Conservation (phyloP, 257 asterid species). For the Nicotiana obtusifolia region DNA sequence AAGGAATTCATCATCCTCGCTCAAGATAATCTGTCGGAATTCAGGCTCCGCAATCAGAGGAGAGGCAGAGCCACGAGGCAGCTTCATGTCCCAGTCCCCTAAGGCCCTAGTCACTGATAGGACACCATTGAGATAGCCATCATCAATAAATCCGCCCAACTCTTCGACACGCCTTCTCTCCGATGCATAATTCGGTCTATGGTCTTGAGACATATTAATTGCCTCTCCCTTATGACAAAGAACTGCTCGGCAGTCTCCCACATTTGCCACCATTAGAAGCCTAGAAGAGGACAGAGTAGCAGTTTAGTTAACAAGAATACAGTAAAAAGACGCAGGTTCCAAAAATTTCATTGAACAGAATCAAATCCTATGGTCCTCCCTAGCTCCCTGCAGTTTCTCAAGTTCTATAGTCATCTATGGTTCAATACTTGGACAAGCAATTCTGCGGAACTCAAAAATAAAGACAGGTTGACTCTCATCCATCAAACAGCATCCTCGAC, state of each 20-base stretch:
- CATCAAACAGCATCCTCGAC: not conserved
- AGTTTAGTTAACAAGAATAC: not conserved
- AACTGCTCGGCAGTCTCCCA: conserved; percentile 81
- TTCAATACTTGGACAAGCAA: not conserved
- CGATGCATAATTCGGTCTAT: conserved; percentile 42
- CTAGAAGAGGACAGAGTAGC: conserved; percentile 21
- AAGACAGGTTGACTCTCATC: not conserved
- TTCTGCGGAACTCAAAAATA: not conserved
- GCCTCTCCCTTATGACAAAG: conserved; percentile 76
- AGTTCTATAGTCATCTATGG: not conserved
- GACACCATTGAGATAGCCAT: conserved; percentile 67
- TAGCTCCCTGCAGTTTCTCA: no score
- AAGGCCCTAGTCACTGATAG: conserved; percentile 69
- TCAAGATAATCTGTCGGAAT: conserved; percentile 36
- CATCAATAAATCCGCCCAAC: conserved; percentile 66
- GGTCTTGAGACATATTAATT: conserved; percentile 73
- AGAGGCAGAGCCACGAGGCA: conserved; percentile 61
- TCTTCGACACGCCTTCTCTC: conserved; percentile 66
- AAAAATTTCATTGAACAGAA: not conserved
- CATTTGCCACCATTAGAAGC: conserved; percentile 75
- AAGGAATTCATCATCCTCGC: conserved; percentile 74
- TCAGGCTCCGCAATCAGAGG: conserved; percentile 84
- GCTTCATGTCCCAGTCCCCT: conserved; percentile 91
- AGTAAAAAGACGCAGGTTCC: not conserved
- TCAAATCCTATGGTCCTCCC: not conserved